Percentiles rank a stretch among this genome's conserved stretches.
These are phyloP conservation scores for Vigna trinervia DNA, from an alignment of 306 rosid species.

Conservation along the genomic window DNA sequence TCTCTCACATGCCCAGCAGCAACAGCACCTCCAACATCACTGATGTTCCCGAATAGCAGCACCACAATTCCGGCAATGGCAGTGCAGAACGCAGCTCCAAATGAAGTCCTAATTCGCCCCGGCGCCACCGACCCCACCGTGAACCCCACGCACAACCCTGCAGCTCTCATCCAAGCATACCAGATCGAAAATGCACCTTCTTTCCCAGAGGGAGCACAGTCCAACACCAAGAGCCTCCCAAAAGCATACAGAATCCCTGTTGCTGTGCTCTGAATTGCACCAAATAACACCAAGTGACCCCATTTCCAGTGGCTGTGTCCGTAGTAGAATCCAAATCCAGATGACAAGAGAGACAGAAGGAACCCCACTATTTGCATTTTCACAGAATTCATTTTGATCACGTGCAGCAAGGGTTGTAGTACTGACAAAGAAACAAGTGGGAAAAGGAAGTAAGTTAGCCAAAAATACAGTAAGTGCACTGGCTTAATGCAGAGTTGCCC, in stretches of 20 bases:
- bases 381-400: slow-evolving; percentile 59
- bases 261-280: slow-evolving; percentile 66
- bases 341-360: slow-evolving; percentile 52
- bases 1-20: slow-evolving; percentile 74
- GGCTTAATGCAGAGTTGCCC: slow-evolving; percentile 74
- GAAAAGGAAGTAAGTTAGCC: slow-evolving; percentile 77
- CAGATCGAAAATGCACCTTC: slow-evolving; percentile 81
- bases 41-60: slow-evolving; percentile 70
- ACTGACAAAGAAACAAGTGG: slow-evolving; percentile 73
- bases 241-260: slow-evolving; percentile 69
- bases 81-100: slow-evolving; percentile 65
- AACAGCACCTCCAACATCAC: slow-evolving; percentile 72
- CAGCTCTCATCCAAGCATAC: slow-evolving; percentile 67
- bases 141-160: slow-evolving; percentile 68
- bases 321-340: slow-evolving; percentile 69
- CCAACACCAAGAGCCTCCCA: slow-evolving; percentile 67
- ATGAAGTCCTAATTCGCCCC: slow-evolving; percentile 46
- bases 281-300: slow-evolving; percentile 52
- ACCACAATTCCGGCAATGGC: slow-evolving; percentile 58
- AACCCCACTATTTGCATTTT: slow-evolving; percentile 86
- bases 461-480: slow-evolving; percentile 56
- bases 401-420: slow-evolving; percentile 63
- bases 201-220: slow-evolving; percentile 75
- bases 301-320: slow-evolving; percentile 54
- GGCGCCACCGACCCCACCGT: slow-evolving; percentile 59